Conservation (phyloP, 805 yeast genomes). For the Myxozyma kluyveri region DNA sequence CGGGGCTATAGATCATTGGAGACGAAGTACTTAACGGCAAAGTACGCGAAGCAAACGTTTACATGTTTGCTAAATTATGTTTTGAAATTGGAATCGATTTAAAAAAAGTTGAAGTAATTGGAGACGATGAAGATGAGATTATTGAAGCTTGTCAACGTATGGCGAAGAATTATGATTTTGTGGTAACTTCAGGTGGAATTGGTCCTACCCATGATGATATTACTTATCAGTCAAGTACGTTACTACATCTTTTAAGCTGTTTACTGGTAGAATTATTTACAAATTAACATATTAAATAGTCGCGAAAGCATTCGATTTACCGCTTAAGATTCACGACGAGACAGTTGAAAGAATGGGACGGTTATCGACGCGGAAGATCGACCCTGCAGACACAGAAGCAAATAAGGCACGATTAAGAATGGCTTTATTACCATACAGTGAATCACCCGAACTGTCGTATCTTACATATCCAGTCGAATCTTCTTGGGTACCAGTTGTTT, state of each 20-base stretch:
- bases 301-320: conserved; percentile 60
- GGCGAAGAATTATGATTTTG: conserved; percentile 57
- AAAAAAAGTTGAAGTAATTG: conserved; percentile 65
- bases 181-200: conserved; percentile 69
- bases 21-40: conserved; percentile 88
- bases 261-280: no score
- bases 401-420: conserved; percentile 64
- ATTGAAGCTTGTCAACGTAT: conserved; percentile 48
- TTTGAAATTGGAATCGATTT: conserved; percentile 66
- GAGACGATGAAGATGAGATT: conserved; percentile 72
- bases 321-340: conserved; percentile 51
- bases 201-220: conserved; percentile 93
- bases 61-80: conserved; percentile 67
- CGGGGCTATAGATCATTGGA: conserved; percentile 70
- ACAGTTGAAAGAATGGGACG: conserved; percentile 60
- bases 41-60: conserved; percentile 74
- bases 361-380: conserved; percentile 40
- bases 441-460: conserved; percentile 30
- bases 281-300: conserved; percentile 35
- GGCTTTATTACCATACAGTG: conserved; percentile 70
- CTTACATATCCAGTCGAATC: conserved; percentile 46
- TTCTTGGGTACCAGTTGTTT: conserved; percentile 83
- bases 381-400: conserved; percentile 44
- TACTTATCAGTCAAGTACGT: conserved; percentile 57
- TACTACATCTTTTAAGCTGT: not conserved